These are phyloP conservation scores for Penicillium sumatraense DNA, from an alignment of 2,329 filamentous ascomycete species.

Conservation along the genomic window DNA sequence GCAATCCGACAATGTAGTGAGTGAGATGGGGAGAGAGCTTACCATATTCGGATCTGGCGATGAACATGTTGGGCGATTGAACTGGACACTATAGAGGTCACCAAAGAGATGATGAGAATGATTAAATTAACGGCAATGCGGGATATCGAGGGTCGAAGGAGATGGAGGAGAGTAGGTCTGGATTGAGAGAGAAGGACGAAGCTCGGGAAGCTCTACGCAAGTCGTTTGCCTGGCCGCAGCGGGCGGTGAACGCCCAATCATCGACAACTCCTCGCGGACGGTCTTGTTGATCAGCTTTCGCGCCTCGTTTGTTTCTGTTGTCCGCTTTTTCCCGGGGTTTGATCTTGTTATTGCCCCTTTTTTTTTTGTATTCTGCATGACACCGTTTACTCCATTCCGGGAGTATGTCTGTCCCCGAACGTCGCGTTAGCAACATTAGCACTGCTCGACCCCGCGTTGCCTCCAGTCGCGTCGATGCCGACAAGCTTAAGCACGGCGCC, in stretches of 20 bases:
- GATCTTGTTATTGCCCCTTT: background rate
- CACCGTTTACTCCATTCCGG: constrained; percentile 26
- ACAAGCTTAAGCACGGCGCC: constrained; percentile 32
- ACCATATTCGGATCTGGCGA: constrained; percentile 99
- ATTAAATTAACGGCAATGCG: background rate
- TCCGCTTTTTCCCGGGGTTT: too few species aligned
- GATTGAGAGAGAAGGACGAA: constrained; percentile 29
- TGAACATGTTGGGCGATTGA: constrained; percentile 80
- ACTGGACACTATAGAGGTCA: constrained; percentile 3
- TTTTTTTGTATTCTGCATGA: constrained; percentile 26
- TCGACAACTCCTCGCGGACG: background rate
- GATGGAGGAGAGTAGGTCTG: constrained; percentile 21
- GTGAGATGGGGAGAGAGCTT: constrained; percentile 49
- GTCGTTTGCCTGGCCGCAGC: constrained; percentile 37
- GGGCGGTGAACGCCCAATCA: constrained; percentile 22
- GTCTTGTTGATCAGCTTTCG: background rate
- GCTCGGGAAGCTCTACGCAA: constrained; percentile 41
- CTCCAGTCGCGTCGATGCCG: constrained; percentile 45
- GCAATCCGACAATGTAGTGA: constrained; percentile 33
- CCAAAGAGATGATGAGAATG: constrained; percentile 3
- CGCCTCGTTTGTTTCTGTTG: background rate
- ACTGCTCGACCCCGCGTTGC: constrained; percentile 45
- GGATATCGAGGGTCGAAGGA: background rate
- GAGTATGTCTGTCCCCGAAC: constrained; percentile 47
- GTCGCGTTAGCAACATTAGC: constrained; percentile 43